Evolutionary conservation across 208 protist genomes (phyloP).

Genomic region (Polymyxa betae): DNA sequence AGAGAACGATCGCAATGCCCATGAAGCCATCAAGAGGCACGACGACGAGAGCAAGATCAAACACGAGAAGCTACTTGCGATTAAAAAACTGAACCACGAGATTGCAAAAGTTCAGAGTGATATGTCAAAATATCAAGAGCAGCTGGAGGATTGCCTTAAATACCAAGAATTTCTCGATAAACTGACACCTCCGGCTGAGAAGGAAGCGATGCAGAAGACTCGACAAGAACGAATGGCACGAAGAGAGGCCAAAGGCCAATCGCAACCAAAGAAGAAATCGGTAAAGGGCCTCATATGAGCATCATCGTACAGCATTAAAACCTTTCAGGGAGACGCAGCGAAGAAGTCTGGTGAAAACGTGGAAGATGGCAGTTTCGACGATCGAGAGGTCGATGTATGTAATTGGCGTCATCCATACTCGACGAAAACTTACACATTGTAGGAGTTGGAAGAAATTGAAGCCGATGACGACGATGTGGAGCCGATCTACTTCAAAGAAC

Average conservation of each 20-base stretch:
- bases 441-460: background rate
- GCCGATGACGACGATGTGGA: conserved; percentile 66
- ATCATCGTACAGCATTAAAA: no score
- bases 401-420: background rate
- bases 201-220: conserved; percentile 36
- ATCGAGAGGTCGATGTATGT: background rate
- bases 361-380: background rate
- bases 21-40: conserved; percentile 87
- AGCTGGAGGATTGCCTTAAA: conserved; percentile 83
- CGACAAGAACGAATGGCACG: background rate
- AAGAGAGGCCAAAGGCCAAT: background rate
- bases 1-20: conserved; percentile 88
- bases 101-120: conserved; percentile 84
- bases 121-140: conserved; percentile 83
- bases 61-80: conserved; percentile 86
- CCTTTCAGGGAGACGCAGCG: background rate
- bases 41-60: conserved; percentile 86
- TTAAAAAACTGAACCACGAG: conserved; percentile 89
- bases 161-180: conserved; percentile 89
- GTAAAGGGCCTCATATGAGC: no score
- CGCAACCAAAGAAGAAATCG: background rate
- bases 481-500: conserved; percentile 86
- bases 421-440: background rate
- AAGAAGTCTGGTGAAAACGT: background rate
- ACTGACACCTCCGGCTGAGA: conserved; percentile 74